Evolutionary conservation across 805 yeast genomes (phyloP), one percentile per base, ranked within the genome.

Genomic region (Starmera caribaea): DNA sequence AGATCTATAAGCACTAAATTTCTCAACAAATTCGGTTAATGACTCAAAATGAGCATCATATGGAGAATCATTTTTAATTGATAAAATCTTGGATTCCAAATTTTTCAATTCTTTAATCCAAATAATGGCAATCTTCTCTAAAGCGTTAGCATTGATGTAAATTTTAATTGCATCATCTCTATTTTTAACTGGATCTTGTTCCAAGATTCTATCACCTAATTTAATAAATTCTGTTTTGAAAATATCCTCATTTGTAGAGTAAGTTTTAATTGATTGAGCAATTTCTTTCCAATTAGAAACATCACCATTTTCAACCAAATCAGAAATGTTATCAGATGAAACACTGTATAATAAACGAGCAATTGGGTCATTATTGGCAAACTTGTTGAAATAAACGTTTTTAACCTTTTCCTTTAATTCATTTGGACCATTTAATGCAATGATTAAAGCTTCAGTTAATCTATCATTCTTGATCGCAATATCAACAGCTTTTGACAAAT

Each of bases 41-140:
- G 96, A 82, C 49, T 76, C 82, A 49, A 82, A 78, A 53, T 87
- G 87, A 16, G 96, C 95, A 47, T 82, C 92, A 40, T 82, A 81
- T 2, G 86, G 77, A 3, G 95, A 74, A 10, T 57, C 57, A 32
- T 61, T 62, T 28, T 60, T 58, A n/a, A 58, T 43, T 32, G 54
- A 51, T 31, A 65, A 46, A 32, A 73, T 57, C 31, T 66, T 58
- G 9, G 63, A 60, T 46, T 76, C 80, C 26, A 64, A 53, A 1
- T 65, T 54, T 36, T 69, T 62, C 52, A 82, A 65, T 59, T 92
- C 98, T 24, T 75, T 66, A 38, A 85, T 71, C 99, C 99, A 92
- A 46, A 92, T 74, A 11, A 66, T 59, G 5, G 95, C 75, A 36
- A 87, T 79, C 53, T 80, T 83, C 45, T 82, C 94, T 38, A 88